Evolutionary conservation across 2,329 filamentous ascomycete species (phyloP).

Genomic region (Aspergillus ruber): DNA sequence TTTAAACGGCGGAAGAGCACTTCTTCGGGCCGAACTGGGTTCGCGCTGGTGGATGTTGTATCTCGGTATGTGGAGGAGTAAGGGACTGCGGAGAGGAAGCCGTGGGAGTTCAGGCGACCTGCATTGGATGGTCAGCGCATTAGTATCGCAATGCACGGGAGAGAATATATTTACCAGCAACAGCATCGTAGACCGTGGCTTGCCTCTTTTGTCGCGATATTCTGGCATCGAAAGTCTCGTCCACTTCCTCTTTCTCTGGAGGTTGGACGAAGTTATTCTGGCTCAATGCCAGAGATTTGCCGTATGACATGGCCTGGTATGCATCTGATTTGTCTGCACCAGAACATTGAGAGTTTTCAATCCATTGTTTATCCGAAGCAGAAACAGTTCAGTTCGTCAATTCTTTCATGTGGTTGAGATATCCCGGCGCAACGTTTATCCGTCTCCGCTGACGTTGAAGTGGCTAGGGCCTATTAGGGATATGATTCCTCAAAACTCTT

Average conservation of each 20-base stretch:
- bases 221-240: conserved; percentile 7
- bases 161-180: conserved; percentile 41
- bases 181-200: conserved; percentile 52
- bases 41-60: conserved; percentile 28
- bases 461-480: background rate
- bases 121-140: background rate
- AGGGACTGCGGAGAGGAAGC: conserved; percentile 22
- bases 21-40: conserved; percentile 50
- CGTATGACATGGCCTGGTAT: conserved; percentile 15
- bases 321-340: background rate
- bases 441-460: conserved; percentile 4
- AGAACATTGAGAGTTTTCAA: conserved; percentile 8
- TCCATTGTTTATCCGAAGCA: no score
- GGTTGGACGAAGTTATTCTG: conserved; percentile 13
- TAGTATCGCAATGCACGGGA: background rate
- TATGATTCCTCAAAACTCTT: background rate
- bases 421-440: conserved; percentile 14
- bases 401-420: background rate
- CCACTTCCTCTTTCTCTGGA: conserved; percentile 6
- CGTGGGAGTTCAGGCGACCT: conserved; percentile 42
- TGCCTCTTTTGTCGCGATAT: conserved; percentile 23
- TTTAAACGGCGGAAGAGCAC: conserved; percentile 49
- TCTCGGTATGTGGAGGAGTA: conserved; percentile 26
- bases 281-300: conserved; percentile 14
- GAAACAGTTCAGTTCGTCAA: background rate